These are phyloP conservation scores for Zygoascus flipseniorum DNA, from an alignment of 805 yeast species.

Conservation along the genomic window DNA sequence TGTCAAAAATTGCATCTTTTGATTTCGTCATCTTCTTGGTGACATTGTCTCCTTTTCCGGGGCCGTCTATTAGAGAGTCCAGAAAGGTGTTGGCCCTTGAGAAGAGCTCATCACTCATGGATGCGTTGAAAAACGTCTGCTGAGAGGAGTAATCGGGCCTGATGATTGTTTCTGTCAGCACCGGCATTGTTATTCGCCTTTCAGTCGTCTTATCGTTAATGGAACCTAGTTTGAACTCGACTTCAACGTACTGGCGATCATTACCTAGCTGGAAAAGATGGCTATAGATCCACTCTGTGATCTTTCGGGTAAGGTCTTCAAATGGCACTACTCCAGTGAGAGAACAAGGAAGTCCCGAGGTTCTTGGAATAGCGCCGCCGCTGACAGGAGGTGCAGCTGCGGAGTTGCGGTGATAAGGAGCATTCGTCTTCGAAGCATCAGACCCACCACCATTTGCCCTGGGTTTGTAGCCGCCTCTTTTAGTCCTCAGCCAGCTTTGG, in stretches of 20 bases:
- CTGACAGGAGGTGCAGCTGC: constrained; percentile 1
- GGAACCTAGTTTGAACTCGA: constrained; percentile 33
- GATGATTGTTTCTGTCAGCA: constrained; percentile 26
- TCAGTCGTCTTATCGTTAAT: constrained; percentile 22
- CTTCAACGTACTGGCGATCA: constrained; percentile 33
- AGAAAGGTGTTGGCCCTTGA: constrained; percentile 14
- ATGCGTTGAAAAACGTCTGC: constrained; percentile 22
- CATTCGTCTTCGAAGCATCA: not conserved
- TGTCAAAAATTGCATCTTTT: constrained; percentile 11
- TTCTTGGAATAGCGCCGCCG: not conserved
- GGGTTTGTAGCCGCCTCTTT: not conserved
- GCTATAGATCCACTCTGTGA: constrained; percentile 86
- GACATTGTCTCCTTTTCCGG: constrained; percentile 1
- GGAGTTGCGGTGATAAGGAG: not conserved
- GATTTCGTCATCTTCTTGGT: constrained; percentile 5
- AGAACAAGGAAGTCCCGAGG: constrained; percentile 37
- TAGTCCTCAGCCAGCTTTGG: not conserved
- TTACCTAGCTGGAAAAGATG: constrained; percentile 39
- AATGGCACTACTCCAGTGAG: constrained; percentile 70
- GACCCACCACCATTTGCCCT: not conserved
- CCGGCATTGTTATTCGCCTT: constrained; percentile 24
- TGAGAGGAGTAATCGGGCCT: constrained; percentile 21
- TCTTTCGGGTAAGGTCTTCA: constrained; percentile 70
- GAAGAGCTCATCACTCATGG: constrained; percentile 23
- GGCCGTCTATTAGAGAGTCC: constrained; percentile 14